Evolutionary conservation across 306 rosid genomes (phyloP).

Genomic region (Cicer yamashitae): DNA sequence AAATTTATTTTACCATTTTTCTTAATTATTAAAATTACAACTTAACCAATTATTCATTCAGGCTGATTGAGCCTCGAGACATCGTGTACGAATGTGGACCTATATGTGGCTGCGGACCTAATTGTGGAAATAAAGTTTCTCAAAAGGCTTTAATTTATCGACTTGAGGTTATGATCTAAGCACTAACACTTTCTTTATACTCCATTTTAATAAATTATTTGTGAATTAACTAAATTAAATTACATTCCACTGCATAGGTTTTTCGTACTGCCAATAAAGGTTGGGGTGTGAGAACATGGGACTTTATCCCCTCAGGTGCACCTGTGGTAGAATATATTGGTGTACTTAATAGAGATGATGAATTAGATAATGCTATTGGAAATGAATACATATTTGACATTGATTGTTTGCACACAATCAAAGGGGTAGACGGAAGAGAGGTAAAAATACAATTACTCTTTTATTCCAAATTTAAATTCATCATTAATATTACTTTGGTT

Average conservation of each 20-base stretch:
- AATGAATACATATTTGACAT: slow-evolving; percentile 20
- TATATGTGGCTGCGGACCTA: slow-evolving; percentile 32
- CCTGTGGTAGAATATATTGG: slow-evolving; percentile 21
- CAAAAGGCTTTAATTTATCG: neutral
- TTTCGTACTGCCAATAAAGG: slow-evolving; percentile 34
- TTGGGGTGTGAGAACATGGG: slow-evolving; percentile 27
- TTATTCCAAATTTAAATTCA: neutral
- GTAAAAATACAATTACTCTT: slow-evolving; percentile 5
- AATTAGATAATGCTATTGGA: neutral
- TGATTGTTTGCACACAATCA: slow-evolving; percentile 20
- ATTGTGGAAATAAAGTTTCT: slow-evolving; percentile 14
- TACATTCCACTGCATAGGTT: slow-evolving; percentile 20
- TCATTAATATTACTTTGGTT: neutral
- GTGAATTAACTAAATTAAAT: neutral
- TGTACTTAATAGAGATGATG: neutral
- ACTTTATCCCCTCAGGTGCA: slow-evolving; percentile 28
- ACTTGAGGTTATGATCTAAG: slow-evolving; percentile 12
- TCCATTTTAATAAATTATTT: too few relatives aligned
- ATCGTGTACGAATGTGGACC: slow-evolving; percentile 39
- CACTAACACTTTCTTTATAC: neutral
- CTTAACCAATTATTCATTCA: neutral
- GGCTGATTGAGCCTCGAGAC: slow-evolving; percentile 24
- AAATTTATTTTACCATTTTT: too few relatives aligned
- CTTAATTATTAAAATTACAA: too few relatives aligned
- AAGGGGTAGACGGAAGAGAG: slow-evolving; percentile 6